Evolutionary conservation across 2,329 filamentous ascomycete species (phyloP), one percentile per base, ranked within the genome.

Genomic region (Bimuria novae-zelandiae): DNA sequence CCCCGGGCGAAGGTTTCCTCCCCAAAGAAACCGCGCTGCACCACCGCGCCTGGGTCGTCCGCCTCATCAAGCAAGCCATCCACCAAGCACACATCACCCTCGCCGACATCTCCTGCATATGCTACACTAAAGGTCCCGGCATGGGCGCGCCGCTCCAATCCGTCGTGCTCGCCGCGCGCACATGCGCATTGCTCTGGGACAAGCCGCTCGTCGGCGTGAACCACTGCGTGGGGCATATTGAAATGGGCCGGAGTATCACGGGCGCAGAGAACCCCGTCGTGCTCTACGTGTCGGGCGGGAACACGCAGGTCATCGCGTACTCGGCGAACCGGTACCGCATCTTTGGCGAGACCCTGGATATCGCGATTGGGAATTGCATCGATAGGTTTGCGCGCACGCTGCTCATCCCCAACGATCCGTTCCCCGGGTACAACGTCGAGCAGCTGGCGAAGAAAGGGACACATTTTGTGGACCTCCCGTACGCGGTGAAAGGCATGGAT

Each of bases 401-500:
- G 42, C 84, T 84, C 63, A 97, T 99, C 69, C 88, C 89, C 71
- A 99, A 99, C 73, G 93, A 99, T 73, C 94, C 94, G 0, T 94
- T 94, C 1, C 94, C 94, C 0, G 94, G 94, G 1, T 97, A 97
- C 76, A 99, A 99, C 71, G 97, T 99, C 63, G 94, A 99, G 79
- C 90, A 96, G 76, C 79, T 97, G 44, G 94, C 94, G 62, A 87
- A 89, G 73, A 86, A 87, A 49, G 84, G 84, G 0, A 84, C 81
- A 39, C 77, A 85, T 19, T 78, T 99, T 33, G 80, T 97, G 16
- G 93, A 97, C 62, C 79, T 99, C 23, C 94, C 94, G 1, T 99
- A 99, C 70, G 86, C 92, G 2, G 94, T 99, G 59, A 99, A 99
- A 76, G 94, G 94, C 46, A 99, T 99, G 94, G 94, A 99, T 74